Evolutionary conservation across 2,329 filamentous ascomycete species (phyloP).

Genomic region (Rutstroemia sp.): DNA sequence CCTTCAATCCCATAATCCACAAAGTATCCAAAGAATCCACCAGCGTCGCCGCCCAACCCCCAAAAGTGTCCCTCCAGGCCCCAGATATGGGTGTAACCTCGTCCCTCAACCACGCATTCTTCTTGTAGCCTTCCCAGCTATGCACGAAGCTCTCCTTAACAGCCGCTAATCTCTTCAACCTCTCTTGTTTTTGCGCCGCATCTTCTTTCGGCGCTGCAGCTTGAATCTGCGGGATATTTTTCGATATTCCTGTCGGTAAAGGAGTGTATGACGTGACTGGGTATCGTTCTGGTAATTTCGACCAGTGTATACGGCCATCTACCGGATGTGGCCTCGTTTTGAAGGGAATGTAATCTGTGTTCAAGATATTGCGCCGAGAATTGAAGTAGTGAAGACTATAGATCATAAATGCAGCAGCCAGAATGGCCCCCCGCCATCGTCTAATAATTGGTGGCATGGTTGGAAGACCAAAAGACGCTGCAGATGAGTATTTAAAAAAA

Average conservation of each 20-base stretch:
- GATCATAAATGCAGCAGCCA: slow-evolving; percentile 18
- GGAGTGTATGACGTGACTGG: slow-evolving; percentile 23
- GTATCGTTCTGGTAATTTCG: slow-evolving; percentile 24
- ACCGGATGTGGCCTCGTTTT: slow-evolving; percentile 34
- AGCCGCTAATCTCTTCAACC: slow-evolving; percentile 18
- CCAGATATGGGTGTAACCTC: slow-evolving; percentile 71
- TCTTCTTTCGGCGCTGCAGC: slow-evolving; percentile 18
- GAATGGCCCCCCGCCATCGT: slow-evolving; percentile 21
- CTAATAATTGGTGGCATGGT: slow-evolving; percentile 18
- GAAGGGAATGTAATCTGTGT: slow-evolving; percentile 11
- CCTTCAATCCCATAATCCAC: slow-evolving; percentile 76
- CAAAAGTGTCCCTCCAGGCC: slow-evolving; percentile 70
- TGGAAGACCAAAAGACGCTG: not conserved
- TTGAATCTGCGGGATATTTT: slow-evolving; percentile 25
- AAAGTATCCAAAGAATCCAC: slow-evolving; percentile 78
- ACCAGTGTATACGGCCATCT: slow-evolving; percentile 45
- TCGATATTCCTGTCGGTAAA: slow-evolving; percentile 22
- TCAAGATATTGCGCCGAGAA: slow-evolving; percentile 17
- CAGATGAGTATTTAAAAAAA: not conserved
- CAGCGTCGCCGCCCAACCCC: slow-evolving; percentile 82
- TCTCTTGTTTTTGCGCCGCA: slow-evolving; percentile 16
- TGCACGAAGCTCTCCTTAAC: slow-evolving; percentile 28
- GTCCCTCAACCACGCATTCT: slow-evolving; percentile 76
- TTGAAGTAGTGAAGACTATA: slow-evolving; percentile 22
- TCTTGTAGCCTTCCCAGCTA: slow-evolving; percentile 75